Evolutionary conservation across 1,139 yeast genomes (phyloP).

Genomic region (Wickerhamomyces sp.): DNA sequence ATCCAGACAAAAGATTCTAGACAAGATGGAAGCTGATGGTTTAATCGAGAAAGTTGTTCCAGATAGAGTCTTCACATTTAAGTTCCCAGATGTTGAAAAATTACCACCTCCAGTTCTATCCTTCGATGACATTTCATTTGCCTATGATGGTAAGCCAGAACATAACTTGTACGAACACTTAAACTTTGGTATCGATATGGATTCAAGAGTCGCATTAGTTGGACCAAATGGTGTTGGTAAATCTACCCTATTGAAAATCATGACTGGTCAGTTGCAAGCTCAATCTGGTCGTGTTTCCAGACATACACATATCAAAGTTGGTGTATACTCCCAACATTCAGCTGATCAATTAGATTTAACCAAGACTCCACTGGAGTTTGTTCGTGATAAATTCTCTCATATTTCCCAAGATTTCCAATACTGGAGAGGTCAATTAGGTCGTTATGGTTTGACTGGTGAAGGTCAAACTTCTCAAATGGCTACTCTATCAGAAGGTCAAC

Average conservation of each 20-base stretch:
- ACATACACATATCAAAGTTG: slow-evolving; percentile 96
- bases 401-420: slow-evolving; percentile 97
- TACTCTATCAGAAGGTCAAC: slow-evolving; percentile 97
- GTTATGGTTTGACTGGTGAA: slow-evolving; percentile 98
- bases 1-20: slow-evolving; percentile 98
- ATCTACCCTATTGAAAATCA: slow-evolving; percentile 89
- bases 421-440: slow-evolving; percentile 98
- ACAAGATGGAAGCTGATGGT: slow-evolving; percentile 99
- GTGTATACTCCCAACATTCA: slow-evolving; percentile 98
- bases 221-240: slow-evolving; percentile 99
- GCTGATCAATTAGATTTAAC: slow-evolving; percentile 97
- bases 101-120: slow-evolving; percentile 98
- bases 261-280: slow-evolving; percentile 91
- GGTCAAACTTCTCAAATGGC: slow-evolving; percentile 99
- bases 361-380: slow-evolving; percentile 92
- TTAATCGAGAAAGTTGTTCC: slow-evolving; percentile 89
- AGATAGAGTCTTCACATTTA: slow-evolving; percentile 89
- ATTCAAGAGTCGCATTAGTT: slow-evolving; percentile 94
- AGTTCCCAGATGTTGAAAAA: slow-evolving; percentile 94
- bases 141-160: slow-evolving; percentile 84
- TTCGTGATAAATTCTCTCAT: slow-evolving; percentile 84
- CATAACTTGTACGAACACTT: slow-evolving; percentile 86
- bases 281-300: slow-evolving; percentile 94
- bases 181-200: slow-evolving; percentile 99
- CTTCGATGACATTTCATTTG: slow-evolving; percentile 89